Evolutionary conservation across 768 basidiomycete genomes (phyloP).

Genomic region (Hydnomerulius pinastri): DNA sequence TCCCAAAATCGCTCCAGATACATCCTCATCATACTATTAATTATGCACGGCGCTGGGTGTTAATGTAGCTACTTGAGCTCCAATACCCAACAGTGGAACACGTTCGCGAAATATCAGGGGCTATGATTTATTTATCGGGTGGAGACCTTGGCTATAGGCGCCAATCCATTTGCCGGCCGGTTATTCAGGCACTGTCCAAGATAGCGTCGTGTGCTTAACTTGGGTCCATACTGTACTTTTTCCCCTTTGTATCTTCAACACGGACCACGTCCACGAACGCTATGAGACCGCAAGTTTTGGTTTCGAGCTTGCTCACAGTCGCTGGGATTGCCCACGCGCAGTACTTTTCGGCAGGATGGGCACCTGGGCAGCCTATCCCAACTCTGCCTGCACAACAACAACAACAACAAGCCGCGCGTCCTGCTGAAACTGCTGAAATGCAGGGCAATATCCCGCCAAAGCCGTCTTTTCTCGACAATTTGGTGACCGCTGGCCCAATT

Average conservation of each 20-base stretch:
- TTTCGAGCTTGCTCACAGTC: constrained; percentile 30
- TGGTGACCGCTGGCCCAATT: constrained; percentile 57
- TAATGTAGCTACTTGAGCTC: too few relatives aligned
- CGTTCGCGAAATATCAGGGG: too few relatives aligned
- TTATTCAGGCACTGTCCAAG: neutral
- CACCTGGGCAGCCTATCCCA: constrained; percentile 63
- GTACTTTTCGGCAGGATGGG: constrained; percentile 84
- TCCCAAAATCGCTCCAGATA: too few relatives aligned
- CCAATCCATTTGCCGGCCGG: neutral
- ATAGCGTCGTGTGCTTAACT: neutral
- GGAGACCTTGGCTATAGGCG: neutral
- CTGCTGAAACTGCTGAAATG: constrained; percentile 27
- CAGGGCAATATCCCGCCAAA: constrained; percentile 13
- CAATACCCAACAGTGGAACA: too few relatives aligned
- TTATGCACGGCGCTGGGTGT: too few relatives aligned
- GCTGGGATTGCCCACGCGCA: constrained; percentile 48
- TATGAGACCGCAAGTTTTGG: constrained; percentile 54
- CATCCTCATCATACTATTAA: too few relatives aligned
- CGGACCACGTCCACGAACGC: neutral
- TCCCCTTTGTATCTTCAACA: neutral
- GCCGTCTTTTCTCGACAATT: constrained; percentile 29
- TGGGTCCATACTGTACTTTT: neutral
- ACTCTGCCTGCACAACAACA: constrained; percentile 18
- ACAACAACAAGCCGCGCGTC: constrained; percentile 20
- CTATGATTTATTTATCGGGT: too few relatives aligned